Evolutionary conservation across 768 basidiomycete genomes (phyloP), one percentile per base, ranked within the genome.

Genomic region (Mycena leptocephala): DNA sequence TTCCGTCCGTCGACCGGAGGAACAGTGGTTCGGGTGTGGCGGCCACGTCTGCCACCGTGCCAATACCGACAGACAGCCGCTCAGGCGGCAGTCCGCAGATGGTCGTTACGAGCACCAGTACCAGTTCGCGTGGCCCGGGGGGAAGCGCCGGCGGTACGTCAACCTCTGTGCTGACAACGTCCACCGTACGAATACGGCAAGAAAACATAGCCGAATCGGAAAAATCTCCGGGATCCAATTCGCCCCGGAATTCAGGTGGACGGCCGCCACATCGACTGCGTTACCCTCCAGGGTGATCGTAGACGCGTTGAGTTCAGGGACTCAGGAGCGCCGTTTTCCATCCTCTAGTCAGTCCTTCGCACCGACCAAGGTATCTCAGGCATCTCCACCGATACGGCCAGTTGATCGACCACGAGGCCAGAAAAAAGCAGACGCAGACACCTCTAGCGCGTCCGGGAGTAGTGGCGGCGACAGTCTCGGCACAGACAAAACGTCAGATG

Each of bases 401-500:
- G 76, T 4, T 79, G 74, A 68, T 66, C 53, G 79, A 18, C 72
- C 64, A 6, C 80, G 79, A 65, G 67, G 80, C 67, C 61, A 81
- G 67, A 82, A 82, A 75, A 83, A 87, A 75, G 85, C 87, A 56
- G 82, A 16, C 22, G 43, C 35, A 80, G 78, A 70, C 81, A 80
- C 80, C 79, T 82, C 90, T 72, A 80, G 79, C 62, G 70, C 81
- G 69, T 56, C 81, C 64, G n/a, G n/a, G n/a, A 90, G 92, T 80
- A 92, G 91, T 65, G 92, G 93, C 76, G 92, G 93, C 80, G 90
- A 91, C 78, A 92, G 93, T 28, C 85, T 90, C 61, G 91, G 92
- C 48, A 92, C 93, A 3, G 94, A 95, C 5, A 89, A 96, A 70
- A 95, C 93, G 5, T 96, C 95, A 10, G 95, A 96, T 78, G 95